These are phyloP conservation scores for Meira miltonrushii DNA, from an alignment of 1,284 basidiomycete species.

Conservation along the genomic window DNA sequence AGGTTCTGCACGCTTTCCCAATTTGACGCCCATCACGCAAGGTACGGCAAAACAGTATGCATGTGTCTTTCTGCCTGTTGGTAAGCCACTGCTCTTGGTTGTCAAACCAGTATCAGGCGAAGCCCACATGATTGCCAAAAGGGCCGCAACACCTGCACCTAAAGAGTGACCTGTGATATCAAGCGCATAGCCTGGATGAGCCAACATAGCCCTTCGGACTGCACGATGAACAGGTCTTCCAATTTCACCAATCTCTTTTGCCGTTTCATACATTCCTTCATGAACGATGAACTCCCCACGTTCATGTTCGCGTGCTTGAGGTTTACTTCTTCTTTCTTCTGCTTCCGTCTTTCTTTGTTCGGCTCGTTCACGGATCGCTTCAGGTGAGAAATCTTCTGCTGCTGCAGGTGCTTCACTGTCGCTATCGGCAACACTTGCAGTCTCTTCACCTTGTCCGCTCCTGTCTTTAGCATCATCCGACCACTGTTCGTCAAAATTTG, in stretches of 20 bases:
- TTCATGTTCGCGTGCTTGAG: background rate
- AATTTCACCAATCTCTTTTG: conserved; percentile 67
- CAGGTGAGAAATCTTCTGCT: conserved; percentile 4
- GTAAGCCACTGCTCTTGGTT: conserved; percentile 56
- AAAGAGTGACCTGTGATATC: conserved; percentile 69
- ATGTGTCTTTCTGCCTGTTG: conserved; percentile 63
- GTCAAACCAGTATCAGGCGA: conserved; percentile 54
- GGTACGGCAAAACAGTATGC: conserved; percentile 77
- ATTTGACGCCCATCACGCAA: conserved; percentile 61
- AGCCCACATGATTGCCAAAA: conserved; percentile 79
- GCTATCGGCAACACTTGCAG: background rate
- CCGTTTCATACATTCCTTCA: conserved; percentile 73
- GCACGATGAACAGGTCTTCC: conserved; percentile 73
- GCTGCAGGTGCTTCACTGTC: background rate
- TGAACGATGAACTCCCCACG: conserved; percentile 19
- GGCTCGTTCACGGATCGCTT: conserved; percentile 4
- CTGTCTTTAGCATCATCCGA: background rate
- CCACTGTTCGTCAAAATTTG: conserved; percentile 15
- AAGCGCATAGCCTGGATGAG: conserved; percentile 64
- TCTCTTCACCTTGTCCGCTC: background rate
- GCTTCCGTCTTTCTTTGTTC: background rate
- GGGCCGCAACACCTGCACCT: conserved; percentile 74
- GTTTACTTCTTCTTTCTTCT: conserved; percentile 5
- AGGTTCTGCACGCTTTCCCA: conserved; percentile 60
- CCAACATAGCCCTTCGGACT: conserved; percentile 64